Evolutionary conservation across 495 filamentous ascomycete species (phyloP).

Genomic region (Aspergillus ellipticus): DNA sequence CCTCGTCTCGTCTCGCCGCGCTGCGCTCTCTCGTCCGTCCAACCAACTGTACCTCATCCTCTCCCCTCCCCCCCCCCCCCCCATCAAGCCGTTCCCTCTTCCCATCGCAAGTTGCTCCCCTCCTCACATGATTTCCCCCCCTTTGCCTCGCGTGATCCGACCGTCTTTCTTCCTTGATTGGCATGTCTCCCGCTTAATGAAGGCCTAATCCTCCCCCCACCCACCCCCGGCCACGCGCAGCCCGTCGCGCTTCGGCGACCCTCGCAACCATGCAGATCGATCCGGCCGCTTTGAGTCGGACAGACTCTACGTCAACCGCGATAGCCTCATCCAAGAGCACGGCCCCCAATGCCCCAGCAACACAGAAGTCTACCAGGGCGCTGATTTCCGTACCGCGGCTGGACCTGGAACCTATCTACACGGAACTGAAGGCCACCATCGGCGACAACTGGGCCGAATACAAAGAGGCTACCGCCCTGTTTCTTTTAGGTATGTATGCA

Average conservation of each 20-base stretch:
- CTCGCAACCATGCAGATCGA: slow-evolving; percentile 71
- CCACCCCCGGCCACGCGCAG: slow-evolving; percentile 41
- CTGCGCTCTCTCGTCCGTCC: background rate
- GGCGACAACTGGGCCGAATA: slow-evolving; percentile 85
- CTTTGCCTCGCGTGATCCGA: background rate
- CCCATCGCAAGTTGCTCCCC: slow-evolving; percentile 28
- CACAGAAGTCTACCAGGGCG: slow-evolving; percentile 54
- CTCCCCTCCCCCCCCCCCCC: background rate
- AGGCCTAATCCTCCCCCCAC: slow-evolving; percentile 33
- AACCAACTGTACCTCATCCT: background rate
- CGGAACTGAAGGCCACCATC: slow-evolving; percentile 75
- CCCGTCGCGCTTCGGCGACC: slow-evolving; percentile 41
- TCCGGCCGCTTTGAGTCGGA: slow-evolving; percentile 75
- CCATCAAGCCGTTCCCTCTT: slow-evolving; percentile 16
- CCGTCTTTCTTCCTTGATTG: slow-evolving; percentile 11
- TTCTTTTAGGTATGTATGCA: slow-evolving; percentile 69
- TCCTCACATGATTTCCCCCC: slow-evolving; percentile 11
- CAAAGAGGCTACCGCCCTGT: slow-evolving; percentile 75
- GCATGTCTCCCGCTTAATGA: slow-evolving; percentile 34
- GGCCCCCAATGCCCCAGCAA: slow-evolving; percentile 50
- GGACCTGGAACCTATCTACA: slow-evolving; percentile 86
- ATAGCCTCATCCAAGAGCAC: slow-evolving; percentile 58
- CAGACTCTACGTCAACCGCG: slow-evolving; percentile 56
- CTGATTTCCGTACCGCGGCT: slow-evolving; percentile 74
- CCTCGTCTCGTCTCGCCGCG: too few relatives aligned